These are phyloP conservation scores for Ogataea paraovalis DNA, from an alignment of 805 yeast genomes.

Conservation along the genomic window DNA sequence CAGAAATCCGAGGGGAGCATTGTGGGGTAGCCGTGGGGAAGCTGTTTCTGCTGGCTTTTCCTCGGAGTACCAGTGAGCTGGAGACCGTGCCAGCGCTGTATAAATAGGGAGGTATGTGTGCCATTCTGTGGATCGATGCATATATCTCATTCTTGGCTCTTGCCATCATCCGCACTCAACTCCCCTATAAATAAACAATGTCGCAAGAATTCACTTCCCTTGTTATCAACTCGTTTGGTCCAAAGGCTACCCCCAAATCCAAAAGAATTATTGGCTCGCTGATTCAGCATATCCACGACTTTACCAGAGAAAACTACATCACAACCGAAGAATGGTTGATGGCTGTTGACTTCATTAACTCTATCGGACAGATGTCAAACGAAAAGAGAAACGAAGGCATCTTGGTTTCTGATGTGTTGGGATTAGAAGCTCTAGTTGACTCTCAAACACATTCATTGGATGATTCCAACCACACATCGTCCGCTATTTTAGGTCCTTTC, in stretches of 20 bases:
- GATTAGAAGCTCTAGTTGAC: slow-evolving; percentile 33
- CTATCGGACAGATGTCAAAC: slow-evolving; percentile 33
- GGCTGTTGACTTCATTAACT: slow-evolving; percentile 30
- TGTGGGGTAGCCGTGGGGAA: neutral
- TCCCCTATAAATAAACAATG: slow-evolving; percentile 12
- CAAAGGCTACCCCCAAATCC: slow-evolving; percentile 25
- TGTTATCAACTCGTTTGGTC: slow-evolving; percentile 29
- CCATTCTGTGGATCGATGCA: neutral
- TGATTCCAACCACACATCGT: slow-evolving; percentile 23
- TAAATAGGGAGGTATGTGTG: neutral
- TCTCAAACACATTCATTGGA: slow-evolving; percentile 26
- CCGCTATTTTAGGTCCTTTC: slow-evolving; percentile 35
- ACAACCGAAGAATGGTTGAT: slow-evolving; percentile 35
- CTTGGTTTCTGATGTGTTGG: slow-evolving; percentile 33
- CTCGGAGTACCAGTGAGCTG: neutral
- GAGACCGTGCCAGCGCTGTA: neutral
- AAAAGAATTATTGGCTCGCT: slow-evolving; percentile 23
- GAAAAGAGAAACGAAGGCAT: slow-evolving; percentile 32
- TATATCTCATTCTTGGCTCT: too few relatives aligned
- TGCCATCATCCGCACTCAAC: neutral
- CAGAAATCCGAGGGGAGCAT: neutral
- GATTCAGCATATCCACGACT: slow-evolving; percentile 35
- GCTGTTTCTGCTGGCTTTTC: neutral
- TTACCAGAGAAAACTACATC: slow-evolving; percentile 32
- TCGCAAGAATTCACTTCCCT: slow-evolving; percentile 27